Percentiles rank a stretch among this genome's conserved stretches.
These are phyloP conservation scores for Diphasiastrum complanatum DNA, from an alignment of 83 land plant species.

Conservation along the genomic window DNA sequence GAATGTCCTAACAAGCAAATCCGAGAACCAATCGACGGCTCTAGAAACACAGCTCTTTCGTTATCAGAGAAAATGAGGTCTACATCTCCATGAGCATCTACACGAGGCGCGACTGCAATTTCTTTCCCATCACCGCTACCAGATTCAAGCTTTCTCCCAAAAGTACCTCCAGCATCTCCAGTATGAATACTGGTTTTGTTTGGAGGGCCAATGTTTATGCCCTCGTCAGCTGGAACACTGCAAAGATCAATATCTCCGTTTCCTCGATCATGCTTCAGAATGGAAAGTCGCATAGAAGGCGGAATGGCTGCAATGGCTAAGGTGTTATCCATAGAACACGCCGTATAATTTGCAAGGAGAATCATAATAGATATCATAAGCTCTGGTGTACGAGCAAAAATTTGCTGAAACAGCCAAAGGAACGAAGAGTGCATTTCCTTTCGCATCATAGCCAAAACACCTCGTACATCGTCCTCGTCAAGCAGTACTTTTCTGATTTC, in stretches of 20 bases:
- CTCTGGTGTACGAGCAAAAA: background rate
- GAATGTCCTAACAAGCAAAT: no score
- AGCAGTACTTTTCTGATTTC: background rate
- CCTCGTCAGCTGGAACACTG: background rate
- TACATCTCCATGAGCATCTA: background rate
- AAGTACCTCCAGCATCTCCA: background rate
- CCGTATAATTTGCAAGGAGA: background rate
- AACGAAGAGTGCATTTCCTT: background rate
- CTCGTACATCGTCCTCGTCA: background rate
- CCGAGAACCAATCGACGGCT: background rate
- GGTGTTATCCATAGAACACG: background rate
- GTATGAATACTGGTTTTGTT: no score
- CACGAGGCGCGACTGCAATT: background rate
- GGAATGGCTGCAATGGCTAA: background rate
- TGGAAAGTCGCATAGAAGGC: background rate
- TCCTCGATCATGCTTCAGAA: background rate
- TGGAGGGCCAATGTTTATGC: no score
- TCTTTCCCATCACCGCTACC: background rate
- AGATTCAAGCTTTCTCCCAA: no score
- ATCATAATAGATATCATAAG: background rate
- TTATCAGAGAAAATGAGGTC: background rate
- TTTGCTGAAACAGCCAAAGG: background rate
- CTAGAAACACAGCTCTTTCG: background rate
- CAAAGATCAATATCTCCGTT: background rate
- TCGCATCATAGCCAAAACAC: background rate